These are phyloP conservation scores for Begonia peltatifolia DNA, from an alignment of 306 rosid species.

Conservation along the genomic window DNA sequence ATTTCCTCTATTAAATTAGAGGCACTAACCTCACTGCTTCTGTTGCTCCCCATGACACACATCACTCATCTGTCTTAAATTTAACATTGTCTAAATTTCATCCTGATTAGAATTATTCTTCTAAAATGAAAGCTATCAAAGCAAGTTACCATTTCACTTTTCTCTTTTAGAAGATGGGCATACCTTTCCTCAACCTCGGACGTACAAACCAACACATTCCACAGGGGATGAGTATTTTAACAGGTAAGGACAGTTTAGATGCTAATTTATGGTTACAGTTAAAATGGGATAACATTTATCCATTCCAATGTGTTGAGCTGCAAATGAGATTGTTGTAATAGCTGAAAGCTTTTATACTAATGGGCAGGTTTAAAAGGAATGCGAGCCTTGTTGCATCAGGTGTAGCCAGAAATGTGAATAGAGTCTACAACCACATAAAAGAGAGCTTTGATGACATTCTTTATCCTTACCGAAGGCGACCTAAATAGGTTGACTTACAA, in stretches of 20 bases:
- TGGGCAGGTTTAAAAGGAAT: slow-evolving; percentile 65
- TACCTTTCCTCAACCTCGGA: slow-evolving; percentile 36
- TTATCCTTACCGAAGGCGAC: slow-evolving; percentile 52
- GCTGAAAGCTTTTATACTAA: neutral
- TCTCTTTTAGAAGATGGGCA: slow-evolving; percentile 22
- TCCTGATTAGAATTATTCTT: no score
- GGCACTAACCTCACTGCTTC: no score
- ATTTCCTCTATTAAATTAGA: no score
- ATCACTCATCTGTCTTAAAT: no score
- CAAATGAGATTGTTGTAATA: neutral
- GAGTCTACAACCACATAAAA: slow-evolving; percentile 47
- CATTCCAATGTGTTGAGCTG: neutral
- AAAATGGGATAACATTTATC: no score
- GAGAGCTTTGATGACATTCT: slow-evolving; percentile 55
- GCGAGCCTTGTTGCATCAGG: slow-evolving; percentile 76
- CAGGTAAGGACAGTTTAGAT: slow-evolving; percentile 36
- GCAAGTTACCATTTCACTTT: neutral
- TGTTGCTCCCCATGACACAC: no score
- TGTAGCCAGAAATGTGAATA: slow-evolving; percentile 57
- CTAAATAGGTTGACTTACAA: slow-evolving; percentile 24
- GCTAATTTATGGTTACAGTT: no score
- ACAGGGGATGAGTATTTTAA: slow-evolving; percentile 49
- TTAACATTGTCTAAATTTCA: no score
- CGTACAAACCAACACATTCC: slow-evolving; percentile 33
- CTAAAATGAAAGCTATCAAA: no score